Evolutionary conservation across 2,329 filamentous ascomycete genomes (phyloP), one percentile per base, ranked within the genome.

Genomic region (Alternaria brassicae): DNA sequence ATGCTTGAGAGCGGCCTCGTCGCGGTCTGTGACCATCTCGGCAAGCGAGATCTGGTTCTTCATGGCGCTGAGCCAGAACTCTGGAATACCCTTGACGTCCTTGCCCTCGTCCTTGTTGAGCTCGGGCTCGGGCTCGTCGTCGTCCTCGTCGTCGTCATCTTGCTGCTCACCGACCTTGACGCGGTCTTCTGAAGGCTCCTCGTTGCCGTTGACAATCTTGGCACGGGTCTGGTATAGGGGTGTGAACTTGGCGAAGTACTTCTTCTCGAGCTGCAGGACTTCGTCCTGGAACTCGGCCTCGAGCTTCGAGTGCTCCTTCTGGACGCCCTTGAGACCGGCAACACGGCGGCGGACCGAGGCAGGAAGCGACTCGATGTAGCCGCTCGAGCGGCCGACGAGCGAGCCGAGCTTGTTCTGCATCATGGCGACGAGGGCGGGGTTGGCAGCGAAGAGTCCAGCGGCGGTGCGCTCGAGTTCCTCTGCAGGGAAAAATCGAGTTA

Each of bases 41-140:
- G 94, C 92, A 56, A 99, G 89, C 28, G 93, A 96, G 74, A 95
- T 88, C 80, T 97, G 94, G 85, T 99, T 99, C 87, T 99, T 99
- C 94, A 99, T 98, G 71, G 96, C 94, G 62, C 94, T 97, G 50
- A 99, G 86, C 95, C 95, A 99, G 86, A 99, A 99, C 82, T 99
- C 95, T 65, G 95, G 95, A 65, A 99, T 97, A 80, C 95, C 95
- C 73, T 88, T 85, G 66, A 90, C 81, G 56, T 83, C 79, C 63
- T 84, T 81, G 59, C 76, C 73, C 52, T 84, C 81, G 63, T 88
- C 82, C 74, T 85, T 81, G 73, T 88, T 85, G 75, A 88, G 83
- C 74, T 88, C 85, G 61, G 81, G 79, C 70, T 84, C 81, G 41
- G 78, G 79, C 47, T 81, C 79, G 66, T 82, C 79, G 55, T 85